phyloP scores from a whole-genome alignment of 2,329 filamentous ascomycete genomes.

The Exophiala sideris region DNA sequence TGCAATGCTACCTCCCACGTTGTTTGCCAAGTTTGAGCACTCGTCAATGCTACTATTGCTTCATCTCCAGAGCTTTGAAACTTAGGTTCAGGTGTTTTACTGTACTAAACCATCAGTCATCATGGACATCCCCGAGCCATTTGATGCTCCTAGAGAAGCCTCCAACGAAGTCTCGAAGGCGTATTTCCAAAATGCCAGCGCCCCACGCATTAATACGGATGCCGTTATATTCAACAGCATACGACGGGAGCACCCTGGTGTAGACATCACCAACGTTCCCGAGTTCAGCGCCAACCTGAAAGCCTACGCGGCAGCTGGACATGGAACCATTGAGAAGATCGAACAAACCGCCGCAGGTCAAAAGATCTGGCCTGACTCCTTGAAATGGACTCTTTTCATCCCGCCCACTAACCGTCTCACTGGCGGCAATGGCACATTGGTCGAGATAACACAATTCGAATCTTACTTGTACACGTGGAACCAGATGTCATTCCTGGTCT shows the following conservation, averaged over 20 bases:
- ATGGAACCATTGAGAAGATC: slow-evolving; percentile 29
- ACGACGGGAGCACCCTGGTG: slow-evolving; percentile 17
- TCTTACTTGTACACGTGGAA: slow-evolving; percentile 24
- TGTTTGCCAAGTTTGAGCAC: too few species aligned
- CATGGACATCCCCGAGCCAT: background rate
- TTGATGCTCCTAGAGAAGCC: background rate
- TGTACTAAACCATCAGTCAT: background rate
- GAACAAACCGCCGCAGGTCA: background rate
- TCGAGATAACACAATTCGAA: slow-evolving; percentile 21
- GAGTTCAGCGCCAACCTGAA: slow-evolving; percentile 37
- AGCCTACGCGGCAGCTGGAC: slow-evolving; percentile 42
- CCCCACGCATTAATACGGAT: slow-evolving; percentile 25
- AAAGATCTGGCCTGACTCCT: slow-evolving; percentile 12
- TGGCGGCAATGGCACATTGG: slow-evolving; percentile 21
- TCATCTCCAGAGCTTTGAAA: too few species aligned
- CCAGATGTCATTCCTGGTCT: slow-evolving; percentile 24
- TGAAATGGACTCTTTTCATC: slow-evolving; percentile 25
- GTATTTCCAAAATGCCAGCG: slow-evolving; percentile 23
- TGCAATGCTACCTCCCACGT: too few species aligned
- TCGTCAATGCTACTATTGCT: too few species aligned
- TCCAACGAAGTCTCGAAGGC: slow-evolving; percentile 7
- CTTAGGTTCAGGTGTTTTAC: background rate
- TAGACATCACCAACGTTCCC: slow-evolving; percentile 33
- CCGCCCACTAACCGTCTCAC: slow-evolving; percentile 23
- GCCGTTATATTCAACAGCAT: slow-evolving; percentile 21